These are phyloP conservation scores for Gossypium thurberi DNA, from an alignment of 345 rosid species.

Conservation along the genomic window DNA sequence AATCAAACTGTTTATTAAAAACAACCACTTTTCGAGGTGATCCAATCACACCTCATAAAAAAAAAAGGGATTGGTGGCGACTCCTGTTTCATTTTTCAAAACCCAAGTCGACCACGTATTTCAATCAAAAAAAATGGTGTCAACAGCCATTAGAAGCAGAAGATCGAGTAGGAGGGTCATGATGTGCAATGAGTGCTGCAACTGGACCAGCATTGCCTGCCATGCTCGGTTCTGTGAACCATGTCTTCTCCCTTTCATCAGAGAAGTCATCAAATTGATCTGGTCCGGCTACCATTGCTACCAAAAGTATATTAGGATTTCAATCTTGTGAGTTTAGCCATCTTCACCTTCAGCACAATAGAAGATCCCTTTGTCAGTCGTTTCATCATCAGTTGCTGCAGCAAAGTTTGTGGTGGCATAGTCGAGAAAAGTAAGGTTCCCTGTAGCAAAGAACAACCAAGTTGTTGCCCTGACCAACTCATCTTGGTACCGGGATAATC, in stretches of 20 bases:
- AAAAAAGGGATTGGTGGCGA: no score
- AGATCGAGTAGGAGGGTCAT: slow-evolving; percentile 29
- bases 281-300: slow-evolving; percentile 44
- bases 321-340: slow-evolving; percentile 30
- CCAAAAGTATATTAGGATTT: slow-evolving; percentile 37
- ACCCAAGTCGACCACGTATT: no score
- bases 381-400: slow-evolving; percentile 35
- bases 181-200: slow-evolving; percentile 52
- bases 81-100: no score
- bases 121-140: no score
- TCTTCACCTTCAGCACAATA: slow-evolving; percentile 34
- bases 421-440: slow-evolving; percentile 38
- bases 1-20: no score
- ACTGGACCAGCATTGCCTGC: slow-evolving; percentile 40
- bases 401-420: slow-evolving; percentile 30
- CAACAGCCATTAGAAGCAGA: not conserved
- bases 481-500: slow-evolving; percentile 44
- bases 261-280: slow-evolving; percentile 29
- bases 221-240: slow-evolving; percentile 41
- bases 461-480: slow-evolving; percentile 58
- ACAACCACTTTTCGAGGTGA: no score
- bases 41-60: no score
- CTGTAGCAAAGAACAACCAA: slow-evolving; percentile 56
- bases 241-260: slow-evolving; percentile 34
- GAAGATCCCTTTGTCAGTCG: slow-evolving; percentile 35